phyloP scores from a whole-genome alignment of 345 rosid genomes.

The Rhodamnia argentea region DNA sequence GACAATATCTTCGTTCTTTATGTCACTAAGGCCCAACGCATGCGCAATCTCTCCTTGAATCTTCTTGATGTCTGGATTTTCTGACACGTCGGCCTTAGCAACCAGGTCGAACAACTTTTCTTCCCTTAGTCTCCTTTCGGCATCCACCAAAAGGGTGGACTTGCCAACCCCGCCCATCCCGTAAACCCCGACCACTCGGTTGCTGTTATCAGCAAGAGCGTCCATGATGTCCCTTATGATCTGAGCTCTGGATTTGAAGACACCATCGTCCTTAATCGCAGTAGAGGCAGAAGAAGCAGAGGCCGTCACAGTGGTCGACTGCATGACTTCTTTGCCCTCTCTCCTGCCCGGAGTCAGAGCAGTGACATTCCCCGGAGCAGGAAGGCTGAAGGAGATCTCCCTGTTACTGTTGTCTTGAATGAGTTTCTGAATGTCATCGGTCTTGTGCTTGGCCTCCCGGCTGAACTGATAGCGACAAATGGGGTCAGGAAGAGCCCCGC shows the following conservation, averaged over 20 bases:
- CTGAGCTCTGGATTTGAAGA: fast-evolving
- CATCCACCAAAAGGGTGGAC: not conserved
- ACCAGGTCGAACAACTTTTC: fast-evolving
- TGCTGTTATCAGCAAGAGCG: not conserved
- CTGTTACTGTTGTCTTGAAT: too few relatives aligned
- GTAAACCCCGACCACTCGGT: not conserved
- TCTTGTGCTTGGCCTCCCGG: too few relatives aligned
- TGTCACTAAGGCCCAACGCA: too few relatives aligned
- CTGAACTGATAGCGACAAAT: too few relatives aligned
- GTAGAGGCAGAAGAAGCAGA: fast-evolving
- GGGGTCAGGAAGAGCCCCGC: too few relatives aligned
- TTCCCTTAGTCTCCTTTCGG: fast-evolving
- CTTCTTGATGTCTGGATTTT: not conserved
- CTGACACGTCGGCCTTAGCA: not conserved
- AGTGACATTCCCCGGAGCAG: fast-evolving
- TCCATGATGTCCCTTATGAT: fast-evolving
- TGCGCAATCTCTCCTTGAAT: not conserved
- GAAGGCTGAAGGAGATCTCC: too few relatives aligned
- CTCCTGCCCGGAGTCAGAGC: fast-evolving
- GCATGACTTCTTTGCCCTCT: fast-evolving
- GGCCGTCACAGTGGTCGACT: fast-evolving
- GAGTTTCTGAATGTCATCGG: too few relatives aligned
- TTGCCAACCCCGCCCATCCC: not conserved
- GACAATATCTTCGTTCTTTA: too few relatives aligned
- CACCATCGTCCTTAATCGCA: not conserved